Percentiles rank a stretch among this genome's conserved stretches.
These are phyloP conservation scores for Xylaria sp. DNA, from an alignment of 2,329 filamentous ascomycete species.

Conservation along the genomic window DNA sequence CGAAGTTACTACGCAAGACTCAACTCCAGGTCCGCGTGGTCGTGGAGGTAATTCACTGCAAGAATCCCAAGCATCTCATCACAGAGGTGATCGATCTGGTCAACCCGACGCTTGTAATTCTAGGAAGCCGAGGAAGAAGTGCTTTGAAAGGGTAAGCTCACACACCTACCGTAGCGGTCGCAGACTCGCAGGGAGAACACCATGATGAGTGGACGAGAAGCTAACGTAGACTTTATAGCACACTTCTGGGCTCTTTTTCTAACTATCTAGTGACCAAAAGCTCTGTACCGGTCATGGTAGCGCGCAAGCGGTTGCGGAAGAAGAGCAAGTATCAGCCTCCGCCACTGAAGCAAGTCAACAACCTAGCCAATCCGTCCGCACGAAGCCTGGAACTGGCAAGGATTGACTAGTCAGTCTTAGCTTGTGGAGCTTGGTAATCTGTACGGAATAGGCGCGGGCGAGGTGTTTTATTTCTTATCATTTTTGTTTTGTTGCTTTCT, in stretches of 20 bases:
- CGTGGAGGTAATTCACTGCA: slow-evolving; percentile 96
- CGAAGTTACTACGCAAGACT: slow-evolving; percentile 85
- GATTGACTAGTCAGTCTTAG: slow-evolving; percentile 52
- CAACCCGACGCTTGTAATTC: slow-evolving; percentile 84
- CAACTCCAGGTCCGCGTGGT: slow-evolving; percentile 87
- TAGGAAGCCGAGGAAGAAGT: slow-evolving; percentile 85
- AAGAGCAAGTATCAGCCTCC: slow-evolving; percentile 74
- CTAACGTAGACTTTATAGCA: slow-evolving; percentile 46
- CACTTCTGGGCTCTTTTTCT: slow-evolving; percentile 91
- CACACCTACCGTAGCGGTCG: background rate
- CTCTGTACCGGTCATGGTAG: slow-evolving; percentile 96
- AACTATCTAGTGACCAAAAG: slow-evolving; percentile 98
- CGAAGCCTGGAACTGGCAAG: slow-evolving; percentile 66
- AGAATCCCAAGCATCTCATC: slow-evolving; percentile 92
- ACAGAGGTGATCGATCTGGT: slow-evolving; percentile 95
- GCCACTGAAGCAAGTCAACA: slow-evolving; percentile 71
- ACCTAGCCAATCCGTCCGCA: slow-evolving; percentile 64
- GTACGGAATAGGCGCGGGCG: background rate
- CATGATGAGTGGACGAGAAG: background rate
- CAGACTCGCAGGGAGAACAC: too few relatives aligned
- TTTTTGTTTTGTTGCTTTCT: background rate
- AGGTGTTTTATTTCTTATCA: background rate
- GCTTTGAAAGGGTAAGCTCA: slow-evolving; percentile 81
- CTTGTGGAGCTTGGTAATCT: background rate
- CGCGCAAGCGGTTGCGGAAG: slow-evolving; percentile 81